Evolutionary conservation across 345 rosid species (phyloP).

Genomic region (Moringa oleifera): DNA sequence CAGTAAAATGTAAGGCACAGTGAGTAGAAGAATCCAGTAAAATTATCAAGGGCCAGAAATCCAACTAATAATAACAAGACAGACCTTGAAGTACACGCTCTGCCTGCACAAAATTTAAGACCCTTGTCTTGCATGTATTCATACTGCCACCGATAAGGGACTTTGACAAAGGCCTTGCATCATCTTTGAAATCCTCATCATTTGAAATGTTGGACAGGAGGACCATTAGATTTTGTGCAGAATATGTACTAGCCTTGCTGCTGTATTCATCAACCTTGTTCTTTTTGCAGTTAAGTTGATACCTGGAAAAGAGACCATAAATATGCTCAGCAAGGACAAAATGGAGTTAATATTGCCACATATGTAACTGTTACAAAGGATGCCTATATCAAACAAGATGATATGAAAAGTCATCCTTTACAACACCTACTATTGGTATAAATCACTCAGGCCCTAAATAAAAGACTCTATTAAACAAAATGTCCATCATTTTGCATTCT

Average conservation of each 20-base stretch:
- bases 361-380: too few species aligned
- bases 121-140: slow-evolving; percentile 72
- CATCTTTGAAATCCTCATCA: slow-evolving; percentile 64
- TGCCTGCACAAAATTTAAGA: slow-evolving; percentile 40
- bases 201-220: slow-evolving; percentile 40
- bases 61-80: slow-evolving; percentile 16
- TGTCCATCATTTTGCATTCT: too few species aligned
- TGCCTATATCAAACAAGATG: too few species aligned
- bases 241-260: slow-evolving; percentile 36
- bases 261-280: slow-evolving; percentile 51
- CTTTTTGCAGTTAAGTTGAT: slow-evolving; percentile 65
- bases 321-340: slow-evolving; percentile 3
- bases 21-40: slow-evolving; percentile 3
- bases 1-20: slow-evolving; percentile 16
- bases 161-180: slow-evolving; percentile 52
- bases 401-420: too few species aligned
- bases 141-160: slow-evolving; percentile 74
- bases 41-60: slow-evolving; percentile 11
- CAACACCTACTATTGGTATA: too few species aligned
- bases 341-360: background rate
- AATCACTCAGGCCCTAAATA: too few species aligned
- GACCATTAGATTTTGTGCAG: slow-evolving; percentile 26
- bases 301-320: slow-evolving; percentile 41
- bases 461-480: background rate
- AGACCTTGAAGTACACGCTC: slow-evolving; percentile 77